Percentiles rank a stretch among this genome's conserved stretches.
Evolutionary conservation across 2,329 filamentous ascomycete species (phyloP).

Genomic region (Fusarium euwallaceae): DNA sequence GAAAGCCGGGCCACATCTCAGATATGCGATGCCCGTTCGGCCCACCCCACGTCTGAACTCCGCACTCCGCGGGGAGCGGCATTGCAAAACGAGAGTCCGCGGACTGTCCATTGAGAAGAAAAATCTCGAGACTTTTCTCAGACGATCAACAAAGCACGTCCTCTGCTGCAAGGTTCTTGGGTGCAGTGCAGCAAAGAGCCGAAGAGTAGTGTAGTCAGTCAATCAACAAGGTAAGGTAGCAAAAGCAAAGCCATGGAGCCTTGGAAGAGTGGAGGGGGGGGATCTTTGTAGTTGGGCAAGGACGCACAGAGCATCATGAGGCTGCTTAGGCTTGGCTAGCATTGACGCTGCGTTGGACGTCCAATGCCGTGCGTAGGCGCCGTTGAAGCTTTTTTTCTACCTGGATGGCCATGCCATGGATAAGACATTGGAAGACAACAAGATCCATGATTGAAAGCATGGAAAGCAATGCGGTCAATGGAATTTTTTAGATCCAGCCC

Average conservation of each 20-base stretch:
- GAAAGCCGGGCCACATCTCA: conserved; percentile 42
- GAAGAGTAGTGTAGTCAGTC: not conserved
- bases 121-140: not conserved
- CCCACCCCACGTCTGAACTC: conserved; percentile 30
- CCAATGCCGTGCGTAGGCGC: not conserved
- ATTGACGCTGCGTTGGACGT: not conserved
- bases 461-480: not conserved
- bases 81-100: conserved; percentile 15
- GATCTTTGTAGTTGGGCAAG: conserved; percentile 3
- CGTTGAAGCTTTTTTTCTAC: not conserved
- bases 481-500: not conserved
- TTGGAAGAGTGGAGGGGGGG: not conserved
- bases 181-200: not conserved
- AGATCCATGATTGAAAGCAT: not conserved
- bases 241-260: not conserved
- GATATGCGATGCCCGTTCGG: not conserved
- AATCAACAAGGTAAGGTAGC: not conserved
- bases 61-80: conserved; percentile 38
- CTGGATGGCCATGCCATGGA: not conserved
- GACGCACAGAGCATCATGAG: conserved; percentile 1
- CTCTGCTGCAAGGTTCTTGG: conserved; percentile 1
- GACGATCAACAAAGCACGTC: not conserved
- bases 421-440: not conserved
- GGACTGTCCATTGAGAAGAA: conserved; percentile 5
- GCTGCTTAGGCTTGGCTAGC: not conserved